Percentiles rank a stretch among this genome's conserved stretches.
These are phyloP conservation scores for Coemansia reversa DNA, from an alignment of 192 early-diverging fungal genomes.

Conservation along the genomic window DNA sequence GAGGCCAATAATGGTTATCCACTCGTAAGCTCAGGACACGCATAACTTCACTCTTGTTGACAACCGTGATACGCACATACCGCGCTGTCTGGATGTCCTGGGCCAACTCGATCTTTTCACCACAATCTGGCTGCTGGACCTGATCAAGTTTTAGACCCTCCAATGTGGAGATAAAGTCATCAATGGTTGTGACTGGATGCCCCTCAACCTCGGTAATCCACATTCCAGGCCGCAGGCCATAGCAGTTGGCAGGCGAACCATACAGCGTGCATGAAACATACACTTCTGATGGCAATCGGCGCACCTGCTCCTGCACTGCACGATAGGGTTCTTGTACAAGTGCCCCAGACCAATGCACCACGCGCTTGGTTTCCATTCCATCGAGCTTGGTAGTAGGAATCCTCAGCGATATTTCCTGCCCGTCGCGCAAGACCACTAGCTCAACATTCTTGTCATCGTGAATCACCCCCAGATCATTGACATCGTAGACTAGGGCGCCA, in stretches of 20 bases:
- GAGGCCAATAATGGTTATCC: slow-evolving; percentile 75
- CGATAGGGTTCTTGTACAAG: slow-evolving; percentile 74
- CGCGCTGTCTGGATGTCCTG: slow-evolving; percentile 13
- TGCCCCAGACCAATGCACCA: slow-evolving; percentile 86
- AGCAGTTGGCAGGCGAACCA: slow-evolving; percentile 70
- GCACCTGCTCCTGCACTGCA: slow-evolving; percentile 70
- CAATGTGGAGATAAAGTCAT: slow-evolving; percentile 60
- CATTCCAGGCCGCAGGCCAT: slow-evolving; percentile 67
- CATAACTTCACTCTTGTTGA: slow-evolving; percentile 57
- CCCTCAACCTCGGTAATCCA: slow-evolving; percentile 77
- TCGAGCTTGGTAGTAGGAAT: slow-evolving; percentile 64
- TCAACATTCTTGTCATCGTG: slow-evolving; percentile 58
- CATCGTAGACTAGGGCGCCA: slow-evolving; percentile 56
- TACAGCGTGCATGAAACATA: slow-evolving; percentile 74
- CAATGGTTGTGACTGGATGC: slow-evolving; percentile 57
- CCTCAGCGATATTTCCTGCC: slow-evolving; percentile 60
- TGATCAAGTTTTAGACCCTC: slow-evolving; percentile 37
- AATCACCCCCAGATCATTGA: slow-evolving; percentile 60
- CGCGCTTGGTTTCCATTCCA: slow-evolving; percentile 65
- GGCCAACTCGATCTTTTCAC: slow-evolving; percentile 2
- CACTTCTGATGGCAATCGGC: slow-evolving; percentile 60
- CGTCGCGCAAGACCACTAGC: slow-evolving; percentile 66
- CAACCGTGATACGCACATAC: slow-evolving; percentile 50
- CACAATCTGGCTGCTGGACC: background rate
- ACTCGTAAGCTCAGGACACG: slow-evolving; percentile 72